These are phyloP conservation scores for Astraeus odoratus DNA, from an alignment of 768 basidiomycete species.

Conservation along the genomic window DNA sequence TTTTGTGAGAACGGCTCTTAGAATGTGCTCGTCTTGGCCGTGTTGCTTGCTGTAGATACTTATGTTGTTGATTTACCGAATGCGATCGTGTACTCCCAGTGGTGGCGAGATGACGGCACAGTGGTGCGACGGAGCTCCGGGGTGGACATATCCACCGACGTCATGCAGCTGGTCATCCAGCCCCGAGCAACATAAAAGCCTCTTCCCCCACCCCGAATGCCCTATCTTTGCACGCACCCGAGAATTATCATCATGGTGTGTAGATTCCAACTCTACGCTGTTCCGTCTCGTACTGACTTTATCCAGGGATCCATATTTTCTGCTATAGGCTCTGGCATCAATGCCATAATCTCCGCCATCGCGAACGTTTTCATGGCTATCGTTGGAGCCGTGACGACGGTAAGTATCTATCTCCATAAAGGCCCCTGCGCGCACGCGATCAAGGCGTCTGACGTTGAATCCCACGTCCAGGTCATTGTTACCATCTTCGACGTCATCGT, in stretches of 20 bases:
- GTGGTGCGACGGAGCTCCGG: background rate
- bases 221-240: background rate
- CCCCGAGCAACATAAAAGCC: background rate
- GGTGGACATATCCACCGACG: background rate
- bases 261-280: background rate
- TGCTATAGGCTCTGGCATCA: conserved; percentile 56
- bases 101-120: background rate
- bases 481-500: background rate
- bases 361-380: conserved; percentile 55
- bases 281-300: too few species aligned
- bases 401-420: conserved; percentile 24
- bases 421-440: background rate
- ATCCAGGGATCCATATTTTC: conserved; percentile 57
- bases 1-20: background rate
- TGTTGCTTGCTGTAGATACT: background rate
- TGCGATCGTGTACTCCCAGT: background rate
- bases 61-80: background rate
- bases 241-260: background rate
- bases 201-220: too few species aligned
- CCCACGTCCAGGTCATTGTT: background rate
- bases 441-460: background rate
- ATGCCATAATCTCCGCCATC: conserved; percentile 54
- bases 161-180: background rate
- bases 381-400: conserved; percentile 50
- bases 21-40: background rate